Conservation (phyloP, 306 rosid species). For the Morella rubra region DNA sequence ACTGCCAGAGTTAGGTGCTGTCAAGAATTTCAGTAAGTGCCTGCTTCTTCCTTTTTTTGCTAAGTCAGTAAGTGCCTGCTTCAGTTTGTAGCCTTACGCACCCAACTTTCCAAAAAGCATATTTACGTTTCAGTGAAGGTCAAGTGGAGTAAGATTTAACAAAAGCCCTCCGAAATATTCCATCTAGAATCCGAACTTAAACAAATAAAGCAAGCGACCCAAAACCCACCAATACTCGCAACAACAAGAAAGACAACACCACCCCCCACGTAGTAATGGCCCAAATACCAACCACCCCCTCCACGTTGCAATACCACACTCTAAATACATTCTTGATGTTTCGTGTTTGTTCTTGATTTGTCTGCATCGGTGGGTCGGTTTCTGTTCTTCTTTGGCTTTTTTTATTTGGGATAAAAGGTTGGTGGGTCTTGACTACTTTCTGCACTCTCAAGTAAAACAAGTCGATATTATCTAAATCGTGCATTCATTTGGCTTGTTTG, state of each 20-base stretch:
- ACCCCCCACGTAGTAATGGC: slow-evolving; percentile 35
- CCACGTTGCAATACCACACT: slow-evolving; percentile 32
- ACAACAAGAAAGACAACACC: neutral
- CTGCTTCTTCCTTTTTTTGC: no score
- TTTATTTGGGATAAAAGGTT: slow-evolving; percentile 26
- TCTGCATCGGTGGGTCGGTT: slow-evolving; percentile 47
- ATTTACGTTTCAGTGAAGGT: neutral
- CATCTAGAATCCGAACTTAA: slow-evolving; percentile 21
- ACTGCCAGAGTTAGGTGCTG: neutral
- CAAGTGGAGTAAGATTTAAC: slow-evolving; percentile 27
- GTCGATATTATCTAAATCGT: neutral
- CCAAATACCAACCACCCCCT: slow-evolving; percentile 34
- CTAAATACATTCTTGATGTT: slow-evolving; percentile 35
- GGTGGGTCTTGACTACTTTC: slow-evolving; percentile 36
- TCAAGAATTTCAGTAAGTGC: slow-evolving; percentile 10
- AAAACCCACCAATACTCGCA: slow-evolving; percentile 13
- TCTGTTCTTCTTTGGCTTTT: neutral
- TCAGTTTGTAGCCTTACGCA: slow-evolving; percentile 11
- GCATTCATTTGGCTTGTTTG: slow-evolving; percentile 30
- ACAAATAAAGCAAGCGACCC: slow-evolving; percentile 11
- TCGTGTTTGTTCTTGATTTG: slow-evolving; percentile 51
- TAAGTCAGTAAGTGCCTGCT: no score
- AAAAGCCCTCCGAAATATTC: slow-evolving; percentile 18
- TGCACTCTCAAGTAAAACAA: neutral
- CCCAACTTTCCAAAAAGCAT: neutral